Evolutionary conservation across 2,329 filamentous ascomycete genomes (phyloP).

Genomic region (Cordyceps pruinosa): DNA sequence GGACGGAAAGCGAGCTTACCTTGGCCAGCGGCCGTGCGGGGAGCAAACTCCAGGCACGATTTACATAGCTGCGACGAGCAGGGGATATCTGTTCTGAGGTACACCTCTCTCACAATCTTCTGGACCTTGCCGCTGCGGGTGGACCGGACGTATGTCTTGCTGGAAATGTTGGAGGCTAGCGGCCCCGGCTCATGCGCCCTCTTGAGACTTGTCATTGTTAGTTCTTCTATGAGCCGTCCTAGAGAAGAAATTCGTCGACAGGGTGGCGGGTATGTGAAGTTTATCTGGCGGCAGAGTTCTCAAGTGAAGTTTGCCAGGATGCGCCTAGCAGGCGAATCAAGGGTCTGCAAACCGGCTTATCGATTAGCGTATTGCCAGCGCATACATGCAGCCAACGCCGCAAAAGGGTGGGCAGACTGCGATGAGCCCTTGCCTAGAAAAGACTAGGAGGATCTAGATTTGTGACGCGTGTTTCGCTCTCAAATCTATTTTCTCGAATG

Average conservation of each 20-base stretch:
- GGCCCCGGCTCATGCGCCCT: slow-evolving; percentile 46
- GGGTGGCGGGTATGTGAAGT: not conserved
- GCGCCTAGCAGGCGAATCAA: slow-evolving; percentile 17
- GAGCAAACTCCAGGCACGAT: slow-evolving; percentile 65
- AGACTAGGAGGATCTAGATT: not conserved
- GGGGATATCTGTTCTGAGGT: slow-evolving; percentile 91
- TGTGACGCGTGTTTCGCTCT: not conserved
- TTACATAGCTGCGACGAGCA: slow-evolving; percentile 89
- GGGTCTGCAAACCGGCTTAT: slow-evolving; percentile 25
- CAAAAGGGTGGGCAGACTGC: not conserved
- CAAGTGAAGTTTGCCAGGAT: slow-evolving; percentile 8
- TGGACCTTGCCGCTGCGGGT: slow-evolving; percentile 96
- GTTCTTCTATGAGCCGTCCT: not conserved
- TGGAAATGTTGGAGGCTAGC: slow-evolving; percentile 69
- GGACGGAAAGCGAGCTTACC: slow-evolving; percentile 41
- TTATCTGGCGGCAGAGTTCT: not conserved
- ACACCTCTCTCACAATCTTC: slow-evolving; percentile 96
- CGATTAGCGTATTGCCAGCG: slow-evolving; percentile 12
- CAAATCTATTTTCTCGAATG: not conserved
- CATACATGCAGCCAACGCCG: slow-evolving; percentile 1
- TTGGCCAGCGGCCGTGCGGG: slow-evolving; percentile 70
- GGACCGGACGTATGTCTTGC: slow-evolving; percentile 92
- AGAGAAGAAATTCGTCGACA: not conserved
- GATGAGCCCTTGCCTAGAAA: not conserved
- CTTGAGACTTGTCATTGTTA: slow-evolving; percentile 59